Evolutionary conservation across 495 filamentous ascomycete genomes (phyloP), one percentile per base, ranked within the genome.

Genomic region (Lepidopterella palustris): DNA sequence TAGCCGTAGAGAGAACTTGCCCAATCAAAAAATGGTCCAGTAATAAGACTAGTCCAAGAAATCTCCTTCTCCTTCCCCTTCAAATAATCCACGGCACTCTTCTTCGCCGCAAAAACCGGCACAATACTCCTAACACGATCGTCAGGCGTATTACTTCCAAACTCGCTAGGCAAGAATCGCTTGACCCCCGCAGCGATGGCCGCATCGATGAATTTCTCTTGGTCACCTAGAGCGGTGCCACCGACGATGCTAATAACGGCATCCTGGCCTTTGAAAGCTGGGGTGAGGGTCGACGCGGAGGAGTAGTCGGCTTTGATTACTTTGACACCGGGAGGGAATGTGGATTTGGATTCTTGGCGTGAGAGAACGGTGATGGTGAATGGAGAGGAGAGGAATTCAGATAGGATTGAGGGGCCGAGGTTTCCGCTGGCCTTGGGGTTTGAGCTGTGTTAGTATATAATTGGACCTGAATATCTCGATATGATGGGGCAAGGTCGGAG

Each of bases 271-370:
- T 74, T 65, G 49, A 83, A 72, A 15, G 75, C 74, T 0, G 59
- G 15, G 32, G 64, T 54, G 8, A 82, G 68, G 24, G 68, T 74
- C 13, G 81, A 79, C 57, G 78, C 77, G 0, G 83, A 85, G 76
- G 82, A 86, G 67, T 86, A 84, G 68, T 82, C 77, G 72, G 83
- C 84, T 71, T 73, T 75, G 79, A 85, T 63, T 53, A 77, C 67
- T 6, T 66, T 75, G 50, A 75, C 70, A 25, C 65, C 59, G 5
- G 69, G 24, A 0, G 76, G 72, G 62, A 78, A 79, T 20, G 66
- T 73, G 4, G 74, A 67, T 18, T 50, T 69, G 35, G 73, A 77
- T 8, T 65, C 68, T 49, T 64, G 52, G 57, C 79, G 78, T 29
- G 74, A 70, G 45, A 81, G 66, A 29, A 76, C 68, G 39, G 75